Percentiles rank a stretch among this genome's conserved stretches.
Conservation (phyloP, 1,284 basidiomycete genomes). For the Rhodotorula sp. region DNA sequence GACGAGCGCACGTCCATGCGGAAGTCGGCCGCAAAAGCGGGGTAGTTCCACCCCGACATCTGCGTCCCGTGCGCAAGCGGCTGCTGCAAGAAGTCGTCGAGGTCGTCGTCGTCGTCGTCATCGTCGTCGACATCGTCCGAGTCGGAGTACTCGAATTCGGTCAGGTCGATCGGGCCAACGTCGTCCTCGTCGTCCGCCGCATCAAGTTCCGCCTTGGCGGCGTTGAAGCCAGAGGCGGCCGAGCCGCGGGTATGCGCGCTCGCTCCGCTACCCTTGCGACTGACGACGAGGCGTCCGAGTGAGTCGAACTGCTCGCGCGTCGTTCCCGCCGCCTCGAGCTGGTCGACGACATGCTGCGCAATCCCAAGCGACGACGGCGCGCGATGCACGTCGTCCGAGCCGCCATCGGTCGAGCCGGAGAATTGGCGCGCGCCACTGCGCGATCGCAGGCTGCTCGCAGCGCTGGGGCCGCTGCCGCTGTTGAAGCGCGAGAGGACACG, state of each 20-base stretch:
- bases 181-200: slow-evolving; percentile 25
- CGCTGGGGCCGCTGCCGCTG: slow-evolving; percentile 1
- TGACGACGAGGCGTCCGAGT: slow-evolving; percentile 26
- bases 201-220: slow-evolving; percentile 1
- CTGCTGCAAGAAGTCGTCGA: slow-evolving; percentile 24
- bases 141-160: slow-evolving; percentile 36
- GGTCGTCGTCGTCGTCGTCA: slow-evolving; percentile 34
- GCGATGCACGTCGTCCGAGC: neutral
- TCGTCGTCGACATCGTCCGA: slow-evolving; percentile 35
- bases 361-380: slow-evolving; percentile 1
- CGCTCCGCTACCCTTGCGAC: neutral
- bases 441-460: neutral
- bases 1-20: slow-evolving; percentile 6
- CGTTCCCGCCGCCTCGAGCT: slow-evolving; percentile 21
- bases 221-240: neutral
- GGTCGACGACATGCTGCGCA: slow-evolving; percentile 16
- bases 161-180: slow-evolving; percentile 31
- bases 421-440: neutral
- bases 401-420: neutral
- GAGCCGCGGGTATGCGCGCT: neutral
- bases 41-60: slow-evolving; percentile 25
- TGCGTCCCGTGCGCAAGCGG: slow-evolving; percentile 19
- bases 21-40: slow-evolving; percentile 28
- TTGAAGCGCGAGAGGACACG: slow-evolving; percentile 32
- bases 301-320: slow-evolving; percentile 30